Evolutionary conservation across 805 yeast genomes (phyloP), one percentile per base, ranked within the genome.

Genomic region (Pichia gijzeniarum): DNA sequence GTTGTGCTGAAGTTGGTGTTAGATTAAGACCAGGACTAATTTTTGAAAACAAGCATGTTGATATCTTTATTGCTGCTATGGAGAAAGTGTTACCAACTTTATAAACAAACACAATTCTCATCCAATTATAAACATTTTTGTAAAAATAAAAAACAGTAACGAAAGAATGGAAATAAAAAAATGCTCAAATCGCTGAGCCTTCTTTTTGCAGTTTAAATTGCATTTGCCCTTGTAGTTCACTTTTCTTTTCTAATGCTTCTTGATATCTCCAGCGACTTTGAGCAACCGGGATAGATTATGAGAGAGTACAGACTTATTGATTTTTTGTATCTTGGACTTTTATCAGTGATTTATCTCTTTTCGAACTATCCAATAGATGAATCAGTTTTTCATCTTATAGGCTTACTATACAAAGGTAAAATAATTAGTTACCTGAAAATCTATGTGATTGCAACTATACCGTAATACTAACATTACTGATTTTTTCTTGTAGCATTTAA

Each of bases 11-110:
- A 45, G 74, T 71, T 51, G 77, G 90, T 48, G 83, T 86, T 42
- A 80, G 95, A 70, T 72, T 85, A 63, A 79, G 95, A 70, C 95
- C 95, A 50, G 74, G 86, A 38, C 69, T 85, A 57, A 78, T 80
- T 18, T 85, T 85, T 62, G 89, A 83, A 70, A 76, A 81, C 68
- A 80, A 80, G 67, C 95, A 85, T 59, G 91, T 85, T 45, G 87
- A 84, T 54, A 64, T 84, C 45, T 72, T 85, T 54, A 59, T 83
- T 44, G 66, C 67, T 27, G 63, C 66, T 37, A 56, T 76, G 48
- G 65, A 65, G 44, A 70, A 70, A 59, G 64, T 58, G 51, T 54
- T 56, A 21, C 46, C 63, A 27, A 44, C 56, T 30, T 48, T 62
- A 44, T 60, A 55, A 53, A 14, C 20, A n/a, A 25, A 10, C 10